Base-by-base conservation (phyloP, 176 grass and related monocot genomes). In the Typha latifolia region DNA sequence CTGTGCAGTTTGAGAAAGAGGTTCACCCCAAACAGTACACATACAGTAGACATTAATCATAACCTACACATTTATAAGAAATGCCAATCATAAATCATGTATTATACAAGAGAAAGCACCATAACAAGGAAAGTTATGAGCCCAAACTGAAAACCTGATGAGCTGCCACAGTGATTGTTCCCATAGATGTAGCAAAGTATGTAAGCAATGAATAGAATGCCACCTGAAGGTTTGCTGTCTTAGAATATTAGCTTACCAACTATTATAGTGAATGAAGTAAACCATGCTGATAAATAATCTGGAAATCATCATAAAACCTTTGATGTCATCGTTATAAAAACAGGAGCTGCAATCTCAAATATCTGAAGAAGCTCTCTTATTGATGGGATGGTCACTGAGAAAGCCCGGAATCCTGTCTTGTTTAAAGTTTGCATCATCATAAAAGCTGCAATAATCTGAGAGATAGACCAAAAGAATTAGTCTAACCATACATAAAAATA, bases 21-120 rank as follows among this genome's bases (percentile, higher is more conserved):
- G 93, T 62, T 97, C 93, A 12, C 93, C 93, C 88, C 88, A 97
- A 78, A 97, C 88, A 72, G 93, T 86, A 74, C 85, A 97, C 88
- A 92, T 97, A 73, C 83, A 91, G 59, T 79, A 84, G 22, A 97
- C 71, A 80, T 97, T 97, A 64, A 97, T 20, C 93, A 97, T 97
- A 77, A 97, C 93, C 93, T 97, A 86, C 78, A 83, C 59, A 81
- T 51, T 61, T 56, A 65, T 61, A 14, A 72, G 63, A 53, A 77
- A 62, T 51, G 55, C 24, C 66, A 61, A 70, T 2, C 32, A 70
- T 61, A 12, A 3, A 22, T 68, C 27, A 72, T 67, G 48, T 51
- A 69, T 48, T 56, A 69, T 11, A 64, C 15, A 51, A 48, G n/a
- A 81, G 62, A 74, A 81, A 1, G 22, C 49, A 19, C 16, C 32